These are phyloP conservation scores for Luvunga scandens DNA, from an alignment of 345 rosid genomes.

Conservation along the genomic window DNA sequence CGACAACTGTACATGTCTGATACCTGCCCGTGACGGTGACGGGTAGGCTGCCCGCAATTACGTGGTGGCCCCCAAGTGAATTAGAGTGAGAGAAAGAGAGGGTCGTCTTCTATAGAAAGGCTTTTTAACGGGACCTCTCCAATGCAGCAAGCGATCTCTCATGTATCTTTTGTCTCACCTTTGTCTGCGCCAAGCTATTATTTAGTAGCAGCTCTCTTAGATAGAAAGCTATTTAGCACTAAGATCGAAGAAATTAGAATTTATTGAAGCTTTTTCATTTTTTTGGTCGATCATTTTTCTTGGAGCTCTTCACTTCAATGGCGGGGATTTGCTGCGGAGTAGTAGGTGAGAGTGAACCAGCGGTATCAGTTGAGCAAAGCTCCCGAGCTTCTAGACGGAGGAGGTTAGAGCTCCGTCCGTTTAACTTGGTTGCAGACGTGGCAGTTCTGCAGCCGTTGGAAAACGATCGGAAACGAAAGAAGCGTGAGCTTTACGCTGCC, in stretches of 20 bases:
- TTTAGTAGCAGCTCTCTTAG: neutral
- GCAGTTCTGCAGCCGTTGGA: constrained; percentile 42
- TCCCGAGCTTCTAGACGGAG: constrained; percentile 50
- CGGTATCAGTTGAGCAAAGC: constrained; percentile 46
- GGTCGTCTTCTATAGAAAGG: neutral
- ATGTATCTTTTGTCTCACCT: constrained; percentile 1
- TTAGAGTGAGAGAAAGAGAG: constrained; percentile 5
- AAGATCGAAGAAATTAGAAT: neutral
- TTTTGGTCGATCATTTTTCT: neutral
- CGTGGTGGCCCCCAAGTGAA: constrained; percentile 66
- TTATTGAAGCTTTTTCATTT: neutral
- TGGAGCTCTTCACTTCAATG: constrained; percentile 37
- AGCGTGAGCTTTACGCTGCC: constrained; percentile 17
- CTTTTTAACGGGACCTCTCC: constrained; percentile 24
- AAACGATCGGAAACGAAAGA: constrained; percentile 48
- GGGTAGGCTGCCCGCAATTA: constrained; percentile 70
- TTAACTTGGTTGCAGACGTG: constrained; percentile 46
- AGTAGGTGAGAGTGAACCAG: constrained; percentile 62
- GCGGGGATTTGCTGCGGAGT: constrained; percentile 84
- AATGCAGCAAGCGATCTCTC: constrained; percentile 1
- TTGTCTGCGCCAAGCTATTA: neutral
- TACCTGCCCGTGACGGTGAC: constrained; percentile 61
- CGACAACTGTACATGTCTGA: constrained; percentile 70
- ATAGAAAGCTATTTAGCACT: neutral
- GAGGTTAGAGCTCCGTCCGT: constrained; percentile 57